Evolutionary conservation across 345 rosid genomes (phyloP), one percentile per base, ranked within the genome.

Genomic region (Hevea brasiliensis): DNA sequence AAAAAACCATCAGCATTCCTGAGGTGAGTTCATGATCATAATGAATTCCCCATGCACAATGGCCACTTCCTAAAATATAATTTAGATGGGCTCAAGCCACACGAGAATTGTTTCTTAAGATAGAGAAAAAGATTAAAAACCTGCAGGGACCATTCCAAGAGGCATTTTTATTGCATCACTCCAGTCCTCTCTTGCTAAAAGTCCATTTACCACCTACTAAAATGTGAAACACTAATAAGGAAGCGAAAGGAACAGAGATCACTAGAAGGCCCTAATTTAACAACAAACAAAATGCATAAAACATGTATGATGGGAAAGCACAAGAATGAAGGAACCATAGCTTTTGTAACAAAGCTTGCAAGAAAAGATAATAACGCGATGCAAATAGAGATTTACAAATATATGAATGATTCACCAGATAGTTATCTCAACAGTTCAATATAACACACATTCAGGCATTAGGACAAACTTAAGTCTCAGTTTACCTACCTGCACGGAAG

Each of bases 161-260:
- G 99, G 99, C 74, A 84, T 78, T 64, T 87, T 91, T 47, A 92
- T 83, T 70, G 98, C 94, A 78, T 68, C 76, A 75, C 71, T 81
- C 98, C 99, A 95, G 76, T 92, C 99, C 71, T 80, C 87, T 81
- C 99, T 89, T 81, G 85, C 89, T n/a, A 92, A 91, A 62, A 95
- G 79, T 79, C 99, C 99, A 86, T 95, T 95, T 71, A 92, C 89
- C 81, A 95, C 99, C 99, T 92, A 89, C 88, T 84, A 87, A 82
- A 87, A 77, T 58, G 81, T 35, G 65, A 70, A 80, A 72, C 72
- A 77, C 51, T 27, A 35, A 56, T 75, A 63, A 79, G 81, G 72
- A 72, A 53, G 60, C 42, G 35, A 44, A 50, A 50, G 29, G 68
- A 69, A 60, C 60, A 50, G 14, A 72, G 27, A 70, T 50, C 26